Percentiles rank a stretch among this genome's conserved stretches.
Evolutionary conservation across 495 filamentous ascomycete species (phyloP).

Genomic region (Aspergillus egyptiacus): DNA sequence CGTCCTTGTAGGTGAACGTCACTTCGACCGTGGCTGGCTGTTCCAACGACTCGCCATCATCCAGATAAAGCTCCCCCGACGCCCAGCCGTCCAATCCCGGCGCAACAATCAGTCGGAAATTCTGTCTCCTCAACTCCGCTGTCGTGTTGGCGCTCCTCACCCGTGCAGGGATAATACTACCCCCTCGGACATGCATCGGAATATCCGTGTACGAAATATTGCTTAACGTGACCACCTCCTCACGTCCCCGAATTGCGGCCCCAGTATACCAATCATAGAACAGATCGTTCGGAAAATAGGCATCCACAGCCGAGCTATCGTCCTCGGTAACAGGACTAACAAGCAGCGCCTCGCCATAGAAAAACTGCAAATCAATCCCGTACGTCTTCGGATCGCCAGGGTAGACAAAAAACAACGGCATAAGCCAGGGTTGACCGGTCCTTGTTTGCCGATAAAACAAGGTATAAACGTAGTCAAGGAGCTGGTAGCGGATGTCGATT

Average conservation of each 20-base stretch:
- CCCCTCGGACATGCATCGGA: slow-evolving; percentile 66
- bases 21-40: slow-evolving; percentile 45
- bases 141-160: slow-evolving; percentile 61
- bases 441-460: slow-evolving; percentile 55
- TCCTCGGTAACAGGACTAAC: slow-evolving; percentile 65
- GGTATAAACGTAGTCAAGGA: slow-evolving; percentile 81
- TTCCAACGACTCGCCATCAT: slow-evolving; percentile 53
- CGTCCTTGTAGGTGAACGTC: slow-evolving; percentile 46
- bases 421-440: slow-evolving; percentile 59
- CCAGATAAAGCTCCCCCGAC: slow-evolving; percentile 50
- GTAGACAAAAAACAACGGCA: slow-evolving; percentile 68
- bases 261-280: slow-evolving; percentile 76
- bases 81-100: slow-evolving; percentile 48
- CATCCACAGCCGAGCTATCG: slow-evolving; percentile 56
- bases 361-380: slow-evolving; percentile 60
- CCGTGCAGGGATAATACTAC: slow-evolving; percentile 61
- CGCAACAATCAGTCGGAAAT: slow-evolving; percentile 66
- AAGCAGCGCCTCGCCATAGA: slow-evolving; percentile 64
- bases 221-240: slow-evolving; percentile 43
- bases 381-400: slow-evolving; percentile 58
- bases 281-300: slow-evolving; percentile 67
- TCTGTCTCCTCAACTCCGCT: slow-evolving; percentile 53
- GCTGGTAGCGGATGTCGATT: slow-evolving; percentile 66
- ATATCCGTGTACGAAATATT: slow-evolving; percentile 57
- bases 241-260: slow-evolving; percentile 48